A percentile compares a stretch with the other conserved stretches of the same genome.
These are phyloP conservation scores for Primulina tabacum DNA, from an alignment of 257 asterid genomes.

Conservation along the genomic window DNA sequence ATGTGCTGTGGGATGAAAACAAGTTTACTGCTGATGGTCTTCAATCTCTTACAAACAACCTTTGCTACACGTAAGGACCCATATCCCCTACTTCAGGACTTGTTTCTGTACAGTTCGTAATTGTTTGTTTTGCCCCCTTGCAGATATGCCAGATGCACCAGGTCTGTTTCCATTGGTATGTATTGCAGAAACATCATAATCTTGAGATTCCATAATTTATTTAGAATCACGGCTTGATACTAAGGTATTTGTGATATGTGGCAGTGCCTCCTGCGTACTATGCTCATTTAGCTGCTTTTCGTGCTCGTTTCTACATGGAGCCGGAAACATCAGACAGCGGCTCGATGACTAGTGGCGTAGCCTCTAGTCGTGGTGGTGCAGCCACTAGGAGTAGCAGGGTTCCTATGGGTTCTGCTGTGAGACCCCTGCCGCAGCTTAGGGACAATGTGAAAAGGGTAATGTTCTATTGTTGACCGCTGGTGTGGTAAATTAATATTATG, in stretches of 20 bases:
- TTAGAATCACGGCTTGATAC: background rate
- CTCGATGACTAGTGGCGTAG: slow-evolving; percentile 58
- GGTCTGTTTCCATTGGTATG: slow-evolving; percentile 92
- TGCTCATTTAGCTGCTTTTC: slow-evolving; percentile 92
- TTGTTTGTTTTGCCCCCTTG: background rate
- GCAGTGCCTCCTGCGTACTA: slow-evolving; percentile 97
- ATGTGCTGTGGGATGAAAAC: slow-evolving; percentile 95
- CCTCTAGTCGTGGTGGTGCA: slow-evolving; percentile 54
- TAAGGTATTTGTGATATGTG: background rate
- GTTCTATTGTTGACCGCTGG: slow-evolving; percentile 65
- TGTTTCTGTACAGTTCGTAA: slow-evolving; percentile 6
- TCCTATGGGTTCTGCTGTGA: slow-evolving; percentile 61
- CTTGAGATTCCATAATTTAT: background rate
- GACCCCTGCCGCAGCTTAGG: slow-evolving; percentile 87
- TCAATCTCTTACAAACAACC: slow-evolving; percentile 79
- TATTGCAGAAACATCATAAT: background rate
- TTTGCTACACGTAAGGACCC: slow-evolving; percentile 81
- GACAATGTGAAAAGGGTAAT: slow-evolving; percentile 88
- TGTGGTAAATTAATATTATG: background rate
- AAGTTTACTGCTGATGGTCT: slow-evolving; percentile 80
- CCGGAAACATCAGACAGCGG: slow-evolving; percentile 88
- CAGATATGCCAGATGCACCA: slow-evolving; percentile 94
- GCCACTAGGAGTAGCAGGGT: slow-evolving; percentile 55
- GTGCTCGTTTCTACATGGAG: slow-evolving; percentile 96
- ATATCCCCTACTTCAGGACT: background rate